Evolutionary conservation across 768 basidiomycete genomes (phyloP).

Genomic region (Xerocomus potaroensis): DNA sequence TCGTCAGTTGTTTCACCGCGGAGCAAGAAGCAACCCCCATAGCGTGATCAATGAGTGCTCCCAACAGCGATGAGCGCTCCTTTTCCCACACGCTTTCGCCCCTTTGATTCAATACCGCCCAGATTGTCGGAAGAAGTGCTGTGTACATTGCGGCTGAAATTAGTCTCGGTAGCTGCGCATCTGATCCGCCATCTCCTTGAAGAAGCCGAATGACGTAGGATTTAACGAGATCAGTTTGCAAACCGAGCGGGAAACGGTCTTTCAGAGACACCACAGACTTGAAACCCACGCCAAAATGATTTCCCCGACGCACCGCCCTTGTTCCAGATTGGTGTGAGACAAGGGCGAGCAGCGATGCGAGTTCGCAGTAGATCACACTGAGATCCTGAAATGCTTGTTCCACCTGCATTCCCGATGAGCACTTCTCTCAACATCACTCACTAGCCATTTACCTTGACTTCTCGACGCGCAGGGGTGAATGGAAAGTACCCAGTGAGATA

Average conservation of each 20-base stretch:
- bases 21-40: conserved; percentile 54
- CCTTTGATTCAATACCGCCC: conserved; percentile 61
- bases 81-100: conserved; percentile 19
- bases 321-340: conserved; percentile 18
- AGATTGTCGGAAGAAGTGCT: conserved; percentile 71
- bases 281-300: conserved; percentile 7
- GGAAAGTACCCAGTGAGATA: conserved; percentile 87
- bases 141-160: conserved; percentile 57
- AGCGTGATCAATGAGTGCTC: conserved; percentile 64
- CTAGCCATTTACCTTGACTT: conserved; percentile 46
- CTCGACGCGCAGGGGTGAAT: conserved; percentile 51
- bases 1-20: conserved; percentile 57
- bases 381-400: conserved; percentile 67
- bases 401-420: conserved; percentile 37
- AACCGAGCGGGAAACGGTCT: conserved; percentile 19
- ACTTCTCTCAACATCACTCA: neutral
- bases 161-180: conserved; percentile 43
- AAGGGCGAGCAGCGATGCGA: conserved; percentile 60
- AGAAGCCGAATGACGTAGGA: conserved; percentile 60
- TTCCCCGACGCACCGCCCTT: conserved; percentile 4
- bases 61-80: conserved; percentile 33
- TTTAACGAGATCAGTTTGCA: conserved; percentile 50
- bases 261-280: conserved; percentile 19
- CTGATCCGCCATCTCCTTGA: conserved; percentile 41
- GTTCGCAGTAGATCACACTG: conserved; percentile 74